phyloP scores from a whole-genome alignment of 2,329 filamentous ascomycete genomes.

The Magnaporthales sp. region DNA sequence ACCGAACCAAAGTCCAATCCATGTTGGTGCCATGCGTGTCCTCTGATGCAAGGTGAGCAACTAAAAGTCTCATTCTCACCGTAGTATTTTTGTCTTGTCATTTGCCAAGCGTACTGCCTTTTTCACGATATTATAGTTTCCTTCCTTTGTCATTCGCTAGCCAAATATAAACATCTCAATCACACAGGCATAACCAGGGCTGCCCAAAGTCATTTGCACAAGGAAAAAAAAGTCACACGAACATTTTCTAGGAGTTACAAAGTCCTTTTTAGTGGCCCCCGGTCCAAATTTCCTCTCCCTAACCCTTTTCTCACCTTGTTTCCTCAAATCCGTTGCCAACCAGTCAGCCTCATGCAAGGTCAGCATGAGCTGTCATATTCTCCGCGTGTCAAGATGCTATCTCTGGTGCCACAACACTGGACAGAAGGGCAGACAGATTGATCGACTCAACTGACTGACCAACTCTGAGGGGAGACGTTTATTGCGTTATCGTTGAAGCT shows the following conservation, averaged over 20 bases:
- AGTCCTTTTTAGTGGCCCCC: too few relatives aligned
- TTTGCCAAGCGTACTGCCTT: too few relatives aligned
- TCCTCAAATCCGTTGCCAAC: neutral
- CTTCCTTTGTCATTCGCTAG: neutral
- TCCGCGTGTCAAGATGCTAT: neutral
- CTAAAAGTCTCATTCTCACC: neutral
- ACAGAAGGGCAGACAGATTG: neutral
- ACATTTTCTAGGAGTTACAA: too few relatives aligned
- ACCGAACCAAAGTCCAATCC: neutral
- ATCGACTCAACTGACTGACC: neutral
- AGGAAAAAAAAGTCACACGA: neutral
- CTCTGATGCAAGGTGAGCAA: neutral
- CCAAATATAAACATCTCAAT: neutral
- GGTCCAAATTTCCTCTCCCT: too few relatives aligned
- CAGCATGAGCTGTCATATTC: neutral
- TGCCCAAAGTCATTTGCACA: neutral
- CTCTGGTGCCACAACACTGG: neutral
- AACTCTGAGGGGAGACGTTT: neutral
- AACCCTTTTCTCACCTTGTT: neutral
- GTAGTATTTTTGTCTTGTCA: neutral
- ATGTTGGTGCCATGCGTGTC: neutral
- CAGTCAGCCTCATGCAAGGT: neutral
- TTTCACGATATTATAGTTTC: too few relatives aligned
- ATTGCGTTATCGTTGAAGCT: neutral
- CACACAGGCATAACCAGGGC: neutral